These are phyloP conservation scores for Aspergillus incahuasiensis DNA, from an alignment of 495 filamentous ascomycete genomes.

Conservation along the genomic window DNA sequence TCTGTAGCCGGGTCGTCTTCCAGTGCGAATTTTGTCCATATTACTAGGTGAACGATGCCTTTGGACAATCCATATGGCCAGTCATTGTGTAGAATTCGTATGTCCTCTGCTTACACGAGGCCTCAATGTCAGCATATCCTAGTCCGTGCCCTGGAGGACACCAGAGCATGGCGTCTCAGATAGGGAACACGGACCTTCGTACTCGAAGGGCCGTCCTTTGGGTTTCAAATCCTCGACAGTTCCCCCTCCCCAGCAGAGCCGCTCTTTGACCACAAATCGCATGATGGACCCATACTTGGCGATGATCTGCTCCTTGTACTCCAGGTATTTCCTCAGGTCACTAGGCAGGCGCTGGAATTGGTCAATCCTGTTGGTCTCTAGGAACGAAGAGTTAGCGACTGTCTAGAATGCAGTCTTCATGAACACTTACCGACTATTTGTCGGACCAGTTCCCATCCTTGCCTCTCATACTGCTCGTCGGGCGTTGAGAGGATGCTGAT, in stretches of 20 bases:
- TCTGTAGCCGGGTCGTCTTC: constrained; percentile 60
- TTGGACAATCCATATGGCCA: constrained; percentile 83
- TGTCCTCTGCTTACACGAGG: constrained; percentile 47
- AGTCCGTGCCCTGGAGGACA: not conserved
- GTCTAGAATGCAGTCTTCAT: not conserved
- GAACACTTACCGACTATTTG: constrained; percentile 48
- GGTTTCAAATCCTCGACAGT: constrained; percentile 35
- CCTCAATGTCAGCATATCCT: constrained; percentile 1
- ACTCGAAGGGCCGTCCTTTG: constrained; percentile 44
- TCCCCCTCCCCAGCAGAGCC: constrained; percentile 59
- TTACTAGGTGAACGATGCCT: constrained; percentile 73
- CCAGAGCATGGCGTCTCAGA: not conserved
- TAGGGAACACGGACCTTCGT: constrained; percentile 35
- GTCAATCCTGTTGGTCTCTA: constrained; percentile 62
- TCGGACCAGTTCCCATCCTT: constrained; percentile 60
- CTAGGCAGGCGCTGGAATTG: constrained; percentile 69
- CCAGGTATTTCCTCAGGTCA: constrained; percentile 66
- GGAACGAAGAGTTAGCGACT: not conserved
- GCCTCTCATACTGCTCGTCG: constrained; percentile 52
- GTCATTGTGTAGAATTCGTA: constrained; percentile 78
- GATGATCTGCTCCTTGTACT: constrained; percentile 57
- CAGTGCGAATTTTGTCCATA: constrained; percentile 88
- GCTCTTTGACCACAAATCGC: constrained; percentile 62
- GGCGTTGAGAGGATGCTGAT: constrained; percentile 59
- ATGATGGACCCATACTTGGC: constrained; percentile 66